A percentile compares a stretch with the other conserved stretches of the same genome.
These are phyloP conservation scores for Nannizzia gypsea DNA, from an alignment of 2,329 filamentous ascomycete genomes.

Conservation along the genomic window DNA sequence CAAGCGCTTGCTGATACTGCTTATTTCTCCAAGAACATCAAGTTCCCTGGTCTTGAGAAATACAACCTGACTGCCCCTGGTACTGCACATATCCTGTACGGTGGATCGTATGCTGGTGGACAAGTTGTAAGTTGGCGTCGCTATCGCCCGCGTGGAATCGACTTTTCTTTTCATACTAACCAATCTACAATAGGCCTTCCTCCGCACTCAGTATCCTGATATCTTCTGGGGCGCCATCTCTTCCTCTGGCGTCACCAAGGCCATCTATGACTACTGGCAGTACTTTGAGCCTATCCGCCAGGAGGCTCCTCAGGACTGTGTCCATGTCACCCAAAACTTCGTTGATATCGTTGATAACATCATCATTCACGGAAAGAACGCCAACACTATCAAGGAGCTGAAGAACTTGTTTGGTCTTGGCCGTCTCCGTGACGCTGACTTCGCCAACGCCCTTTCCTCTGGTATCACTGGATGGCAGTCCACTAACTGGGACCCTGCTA, in stretches of 20 bases:
- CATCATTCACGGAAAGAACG: conserved; percentile 38
- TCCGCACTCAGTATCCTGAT: conserved; percentile 65
- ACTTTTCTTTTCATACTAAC: not conserved
- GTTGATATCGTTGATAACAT: conserved; percentile 50
- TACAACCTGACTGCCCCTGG: conserved; percentile 52
- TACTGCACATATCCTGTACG: conserved; percentile 66
- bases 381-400: conserved; percentile 33
- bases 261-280: conserved; percentile 64
- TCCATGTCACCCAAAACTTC: conserved; percentile 51
- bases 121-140: conserved; percentile 40
- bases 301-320: conserved; percentile 50
- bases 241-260: conserved; percentile 65
- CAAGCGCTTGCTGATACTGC: conserved; percentile 71
- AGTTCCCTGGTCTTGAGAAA: conserved; percentile 58
- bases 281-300: conserved; percentile 49
- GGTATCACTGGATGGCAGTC: conserved; percentile 44
- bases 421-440: conserved; percentile 38
- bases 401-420: conserved; percentile 44
- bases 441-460: conserved; percentile 37
- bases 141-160: not conserved
- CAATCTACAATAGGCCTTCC: conserved; percentile 45
- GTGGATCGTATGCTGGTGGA: conserved; percentile 71
- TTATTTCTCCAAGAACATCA: conserved; percentile 64
- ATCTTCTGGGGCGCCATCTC: conserved; percentile 68
- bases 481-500: conserved; percentile 48